phyloP scores from a whole-genome alignment of 441 rosid genomes.

The Erodium moschatum region DNA sequence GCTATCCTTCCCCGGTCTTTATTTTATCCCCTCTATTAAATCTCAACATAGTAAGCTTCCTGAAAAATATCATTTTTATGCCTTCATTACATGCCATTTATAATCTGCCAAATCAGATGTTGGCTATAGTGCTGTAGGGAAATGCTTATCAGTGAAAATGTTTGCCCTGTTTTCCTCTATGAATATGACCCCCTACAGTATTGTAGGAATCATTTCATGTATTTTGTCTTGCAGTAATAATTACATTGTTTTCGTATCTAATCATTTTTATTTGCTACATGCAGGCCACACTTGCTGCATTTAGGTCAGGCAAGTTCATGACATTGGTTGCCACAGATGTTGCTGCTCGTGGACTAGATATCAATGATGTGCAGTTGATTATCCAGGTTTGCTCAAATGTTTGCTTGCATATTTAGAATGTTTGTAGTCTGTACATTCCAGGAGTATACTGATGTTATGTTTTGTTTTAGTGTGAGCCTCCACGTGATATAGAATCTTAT shows the following conservation, averaged over 20 bases:
- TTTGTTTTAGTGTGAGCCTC: slow-evolving; percentile 74
- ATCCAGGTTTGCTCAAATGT: slow-evolving; percentile 54
- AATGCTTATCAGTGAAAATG: not conserved
- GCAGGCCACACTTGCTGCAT: slow-evolving; percentile 79
- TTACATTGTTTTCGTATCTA: not conserved
- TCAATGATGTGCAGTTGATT: slow-evolving; percentile 85
- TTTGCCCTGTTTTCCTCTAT: not conserved
- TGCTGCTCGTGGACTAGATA: slow-evolving; percentile 93
- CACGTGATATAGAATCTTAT: slow-evolving; percentile 89
- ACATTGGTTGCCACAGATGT: slow-evolving; percentile 92
- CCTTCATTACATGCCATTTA: too few relatives aligned
- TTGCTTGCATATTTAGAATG: not conserved
- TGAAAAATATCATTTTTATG: not conserved
- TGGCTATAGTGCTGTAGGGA: not conserved
- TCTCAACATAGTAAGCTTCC: not conserved
- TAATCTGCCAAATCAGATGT: too few relatives aligned
- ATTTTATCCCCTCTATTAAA: not conserved
- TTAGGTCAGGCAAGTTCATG: slow-evolving; percentile 79
- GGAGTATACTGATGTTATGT: slow-evolving; percentile 14
- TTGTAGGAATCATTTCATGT: not conserved
- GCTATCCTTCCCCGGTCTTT: not conserved
- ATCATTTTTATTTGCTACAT: slow-evolving; percentile 10
- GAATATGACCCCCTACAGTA: not conserved
- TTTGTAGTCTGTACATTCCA: not conserved
- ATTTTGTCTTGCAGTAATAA: not conserved